Evolutionary conservation across 106 monocot genomes (phyloP).

Genomic region (Dendrobium catenatum): DNA sequence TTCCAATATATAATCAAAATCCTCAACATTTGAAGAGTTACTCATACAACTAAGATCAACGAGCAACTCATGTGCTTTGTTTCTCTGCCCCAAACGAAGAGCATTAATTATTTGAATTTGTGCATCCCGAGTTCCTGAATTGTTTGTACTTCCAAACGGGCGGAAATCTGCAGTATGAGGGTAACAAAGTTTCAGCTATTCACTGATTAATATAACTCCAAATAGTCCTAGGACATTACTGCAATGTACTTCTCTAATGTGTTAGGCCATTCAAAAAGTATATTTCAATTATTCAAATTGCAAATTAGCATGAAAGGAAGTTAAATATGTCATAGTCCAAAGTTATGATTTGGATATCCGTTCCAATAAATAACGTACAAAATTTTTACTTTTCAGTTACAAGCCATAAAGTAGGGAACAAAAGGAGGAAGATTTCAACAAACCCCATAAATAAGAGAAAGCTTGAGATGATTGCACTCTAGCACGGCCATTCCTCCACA

Average conservation of each 20-base stretch:
- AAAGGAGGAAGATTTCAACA: not conserved
- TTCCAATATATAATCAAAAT: constrained; percentile 48
- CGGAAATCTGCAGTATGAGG: constrained; percentile 20
- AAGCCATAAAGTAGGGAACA: not conserved
- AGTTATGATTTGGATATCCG: not conserved
- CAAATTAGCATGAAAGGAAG: not conserved
- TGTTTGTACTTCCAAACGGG: constrained; percentile 7
- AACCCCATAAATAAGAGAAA: constrained; percentile 16
- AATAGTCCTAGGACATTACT: not conserved
- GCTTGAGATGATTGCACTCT: constrained; percentile 13
- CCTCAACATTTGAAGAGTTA: constrained; percentile 20
- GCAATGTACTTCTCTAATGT: not conserved
- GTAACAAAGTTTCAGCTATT: not conserved
- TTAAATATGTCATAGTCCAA: not conserved
- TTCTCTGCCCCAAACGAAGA: constrained; percentile 44
- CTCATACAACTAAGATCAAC: constrained; percentile 18
- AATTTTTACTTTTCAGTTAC: not conserved
- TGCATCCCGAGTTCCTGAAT: constrained; percentile 9
- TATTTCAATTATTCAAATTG: not conserved
- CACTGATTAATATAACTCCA: not conserved
- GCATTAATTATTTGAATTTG: constrained; percentile 56
- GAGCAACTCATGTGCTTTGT: constrained; percentile 42
- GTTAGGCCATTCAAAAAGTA: not conserved
- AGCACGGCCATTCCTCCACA: not conserved
- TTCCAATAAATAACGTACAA: not conserved